Evolutionary conservation across 2,329 filamentous ascomycete species (phyloP).

Genomic region (Pseudogymnoascus sp.): DNA sequence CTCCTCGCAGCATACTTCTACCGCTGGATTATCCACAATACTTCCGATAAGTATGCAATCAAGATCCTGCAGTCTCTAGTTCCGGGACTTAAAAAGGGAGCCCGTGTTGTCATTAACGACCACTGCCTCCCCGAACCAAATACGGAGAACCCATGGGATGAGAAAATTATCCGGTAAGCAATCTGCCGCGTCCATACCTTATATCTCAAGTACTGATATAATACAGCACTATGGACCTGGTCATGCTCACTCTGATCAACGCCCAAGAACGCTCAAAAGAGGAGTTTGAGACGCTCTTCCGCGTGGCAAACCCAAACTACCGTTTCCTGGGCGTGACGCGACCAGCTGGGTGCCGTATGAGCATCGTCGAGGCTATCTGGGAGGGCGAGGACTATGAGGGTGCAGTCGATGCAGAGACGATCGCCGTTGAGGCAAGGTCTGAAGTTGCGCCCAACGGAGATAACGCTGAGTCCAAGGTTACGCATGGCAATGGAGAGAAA

Average conservation of each 20-base stretch:
- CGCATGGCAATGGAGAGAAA: neutral
- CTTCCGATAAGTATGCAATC: constrained; percentile 35
- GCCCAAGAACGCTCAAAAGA: constrained; percentile 42
- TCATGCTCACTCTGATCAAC: constrained; percentile 47
- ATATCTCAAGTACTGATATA: neutral
- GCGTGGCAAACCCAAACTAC: constrained; percentile 36
- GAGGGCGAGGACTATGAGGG: constrained; percentile 24
- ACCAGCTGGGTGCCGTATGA: constrained; percentile 39
- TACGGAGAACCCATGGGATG: constrained; percentile 37
- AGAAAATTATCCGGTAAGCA: constrained; percentile 34
- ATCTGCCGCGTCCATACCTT: neutral
- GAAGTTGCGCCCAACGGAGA: neutral
- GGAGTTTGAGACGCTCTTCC: constrained; percentile 42
- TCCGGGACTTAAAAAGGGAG: constrained; percentile 48
- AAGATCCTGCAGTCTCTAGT: constrained; percentile 43
- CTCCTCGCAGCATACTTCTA: constrained; percentile 34
- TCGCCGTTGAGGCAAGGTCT: neutral
- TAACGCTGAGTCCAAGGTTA: neutral
- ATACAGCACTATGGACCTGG: constrained; percentile 40
- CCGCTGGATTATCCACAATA: constrained; percentile 43
- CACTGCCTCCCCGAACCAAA: constrained; percentile 38
- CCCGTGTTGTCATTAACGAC: constrained; percentile 37
- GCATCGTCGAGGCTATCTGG: constrained; percentile 44
- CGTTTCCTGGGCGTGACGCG: constrained; percentile 39
- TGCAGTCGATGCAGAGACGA: neutral